A percentile compares a stretch with the other conserved stretches of the same genome.
phyloP scores from a whole-genome alignment of 2,329 filamentous ascomycete species.

The Ilyonectria destructans region DNA sequence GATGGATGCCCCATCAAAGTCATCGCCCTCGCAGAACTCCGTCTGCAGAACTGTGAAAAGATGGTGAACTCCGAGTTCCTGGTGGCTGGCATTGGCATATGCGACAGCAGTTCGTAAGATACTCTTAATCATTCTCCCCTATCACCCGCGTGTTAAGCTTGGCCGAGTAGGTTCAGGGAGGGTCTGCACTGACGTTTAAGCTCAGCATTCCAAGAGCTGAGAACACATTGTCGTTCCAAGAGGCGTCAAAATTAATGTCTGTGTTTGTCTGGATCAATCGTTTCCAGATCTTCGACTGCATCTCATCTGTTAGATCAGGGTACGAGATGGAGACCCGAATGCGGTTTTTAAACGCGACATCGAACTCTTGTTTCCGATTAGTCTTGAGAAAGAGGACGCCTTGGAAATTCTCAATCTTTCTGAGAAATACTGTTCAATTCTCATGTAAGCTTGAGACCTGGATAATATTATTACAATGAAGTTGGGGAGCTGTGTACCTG shows the following conservation, averaged over 20 bases:
- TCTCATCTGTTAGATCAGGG: constrained; percentile 10
- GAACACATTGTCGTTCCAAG: constrained; percentile 15
- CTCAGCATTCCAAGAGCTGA: constrained; percentile 18
- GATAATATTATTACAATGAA: no score
- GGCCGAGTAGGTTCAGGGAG: no score
- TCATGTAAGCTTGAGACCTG: no score
- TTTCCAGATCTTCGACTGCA: constrained; percentile 16
- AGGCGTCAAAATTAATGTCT: not conserved
- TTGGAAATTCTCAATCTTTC: no score
- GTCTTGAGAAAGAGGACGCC: no score
- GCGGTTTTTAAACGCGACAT: constrained; percentile 16
- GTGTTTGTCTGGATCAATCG: constrained; percentile 20
- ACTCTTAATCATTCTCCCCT: constrained; percentile 20
- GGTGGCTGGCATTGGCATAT: constrained; percentile 10
- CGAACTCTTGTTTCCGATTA: no score
- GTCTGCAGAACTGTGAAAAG: constrained; percentile 19
- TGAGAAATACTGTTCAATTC: no score
- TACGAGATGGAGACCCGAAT: constrained; percentile 26
- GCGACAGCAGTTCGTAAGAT: constrained; percentile 25
- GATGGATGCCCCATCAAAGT: constrained; percentile 14
- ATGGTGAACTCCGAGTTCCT: constrained; percentile 11
- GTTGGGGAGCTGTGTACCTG: not conserved
- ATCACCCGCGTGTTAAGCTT: not conserved
- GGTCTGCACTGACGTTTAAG: constrained; percentile 13
- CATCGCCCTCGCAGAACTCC: constrained; percentile 17